phyloP scores from a whole-genome alignment of 2,329 filamentous ascomycete species.

The Alternaria sp. region DNA sequence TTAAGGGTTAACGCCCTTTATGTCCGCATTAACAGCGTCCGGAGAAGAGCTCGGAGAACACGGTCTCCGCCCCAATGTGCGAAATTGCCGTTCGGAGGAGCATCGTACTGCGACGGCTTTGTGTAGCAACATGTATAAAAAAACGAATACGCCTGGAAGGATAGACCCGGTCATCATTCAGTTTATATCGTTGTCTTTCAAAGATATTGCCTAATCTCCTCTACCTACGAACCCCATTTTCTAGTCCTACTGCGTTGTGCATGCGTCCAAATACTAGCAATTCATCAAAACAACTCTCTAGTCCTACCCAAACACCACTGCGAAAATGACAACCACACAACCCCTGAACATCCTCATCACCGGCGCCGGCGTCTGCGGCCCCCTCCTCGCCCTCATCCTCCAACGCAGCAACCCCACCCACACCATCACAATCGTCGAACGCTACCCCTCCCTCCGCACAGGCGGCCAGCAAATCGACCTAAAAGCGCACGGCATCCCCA shows the following conservation, averaged over 20 bases:
- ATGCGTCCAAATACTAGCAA: neutral
- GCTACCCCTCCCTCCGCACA: constrained; percentile 51
- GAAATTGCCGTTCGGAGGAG: neutral
- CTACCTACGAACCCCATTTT: neutral
- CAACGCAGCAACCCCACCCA: constrained; percentile 48
- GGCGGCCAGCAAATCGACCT: constrained; percentile 56
- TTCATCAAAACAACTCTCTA: neutral
- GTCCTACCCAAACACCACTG: neutral
- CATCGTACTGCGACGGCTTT: neutral
- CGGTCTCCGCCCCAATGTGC: neutral
- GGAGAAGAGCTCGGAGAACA: constrained; percentile 2
- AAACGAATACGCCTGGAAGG: neutral
- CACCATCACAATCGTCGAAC: constrained; percentile 52
- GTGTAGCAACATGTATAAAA: neutral
- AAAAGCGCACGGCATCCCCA: constrained; percentile 50
- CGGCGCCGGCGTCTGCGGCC: constrained; percentile 37
- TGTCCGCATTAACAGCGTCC: neutral
- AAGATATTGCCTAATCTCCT: neutral
- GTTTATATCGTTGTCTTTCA: neutral
- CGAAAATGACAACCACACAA: neutral
- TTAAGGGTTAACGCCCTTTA: neutral
- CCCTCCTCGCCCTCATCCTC: constrained; percentile 59
- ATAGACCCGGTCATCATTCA: too few relatives aligned
- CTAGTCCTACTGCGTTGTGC: neutral
- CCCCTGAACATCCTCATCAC: constrained; percentile 36